Evolutionary conservation across 257 asterid species (phyloP), one percentile per base, ranked within the genome.

Genomic region (Nicotiana knightiana): DNA sequence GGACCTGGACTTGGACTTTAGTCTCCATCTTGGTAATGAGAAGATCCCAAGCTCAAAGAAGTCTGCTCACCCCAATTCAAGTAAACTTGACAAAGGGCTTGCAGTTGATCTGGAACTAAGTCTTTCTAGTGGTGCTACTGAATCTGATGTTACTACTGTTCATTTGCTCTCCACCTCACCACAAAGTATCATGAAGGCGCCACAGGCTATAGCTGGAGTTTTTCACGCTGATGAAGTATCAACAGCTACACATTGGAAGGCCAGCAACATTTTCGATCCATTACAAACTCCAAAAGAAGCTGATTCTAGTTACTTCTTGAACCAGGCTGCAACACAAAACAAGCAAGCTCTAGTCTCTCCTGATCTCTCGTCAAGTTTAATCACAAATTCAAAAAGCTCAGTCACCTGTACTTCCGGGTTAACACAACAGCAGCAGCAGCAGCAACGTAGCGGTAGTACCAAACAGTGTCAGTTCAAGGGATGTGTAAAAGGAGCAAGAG

Each of bases 321-420:
- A 89, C 85, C 89, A 89, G 85, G 84, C 85, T 48, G 75, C 83
- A 46, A 85, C 84, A 46, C 83, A 88, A 71, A 82, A 81, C 65
- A 88, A 85, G 54, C 84, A 88, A 75, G 79, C 88, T 77, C 62
- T 82, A 46, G 65, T 65, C 57, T 83, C 97, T 82, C 91, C 87
- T 65, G 89, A 88, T 73, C 91, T 87, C 87, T 91, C 94, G 66
- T 77, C 91, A 6, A 90, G 94, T 82, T 24, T 86, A 61, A 81
- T 89, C 82, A 86, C 96, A 81, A 77, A 90, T 80, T 94, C 93
- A 82, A 92, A 90, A 88, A 93, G 97, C 94, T 89, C 97, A 87
- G 95, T 91, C 94, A 93, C 99, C 97, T 96, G 96, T 87, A 81
- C 97, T 96, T 96, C 98, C 93, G 97, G 97, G 95, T 89, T 91